These are phyloP conservation scores for Aspergillus neoniger DNA, from an alignment of 2,329 filamentous ascomycete species.

Conservation along the genomic window DNA sequence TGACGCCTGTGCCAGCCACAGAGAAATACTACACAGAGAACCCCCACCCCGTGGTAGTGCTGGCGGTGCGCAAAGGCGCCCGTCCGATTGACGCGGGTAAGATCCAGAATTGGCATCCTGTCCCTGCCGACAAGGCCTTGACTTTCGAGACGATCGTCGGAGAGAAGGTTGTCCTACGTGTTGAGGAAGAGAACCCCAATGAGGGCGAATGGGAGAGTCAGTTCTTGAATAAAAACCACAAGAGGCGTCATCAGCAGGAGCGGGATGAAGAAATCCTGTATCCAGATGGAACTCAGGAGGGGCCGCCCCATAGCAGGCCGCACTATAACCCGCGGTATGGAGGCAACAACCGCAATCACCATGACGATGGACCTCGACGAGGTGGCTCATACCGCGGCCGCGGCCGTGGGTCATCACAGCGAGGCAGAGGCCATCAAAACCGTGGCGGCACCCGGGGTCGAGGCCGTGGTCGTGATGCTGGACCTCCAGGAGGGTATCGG, in stretches of 20 bases:
- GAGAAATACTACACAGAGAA: constrained; percentile 78
- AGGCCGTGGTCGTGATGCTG: constrained; percentile 53
- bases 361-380: constrained; percentile 47
- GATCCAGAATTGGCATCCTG: constrained; percentile 81
- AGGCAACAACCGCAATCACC: constrained; percentile 38
- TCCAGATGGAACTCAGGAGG: constrained; percentile 31
- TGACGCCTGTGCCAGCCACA: constrained; percentile 69
- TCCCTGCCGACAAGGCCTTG: constrained; percentile 69
- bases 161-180: constrained; percentile 79
- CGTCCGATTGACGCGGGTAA: constrained; percentile 76
- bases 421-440: constrained; percentile 37
- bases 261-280: constrained; percentile 54
- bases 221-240: constrained; percentile 61
- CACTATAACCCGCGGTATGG: constrained; percentile 32
- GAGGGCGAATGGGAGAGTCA: constrained; percentile 66
- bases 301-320: constrained; percentile 23
- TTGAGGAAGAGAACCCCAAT: constrained; percentile 69
- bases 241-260: constrained; percentile 60
- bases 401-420: constrained; percentile 43
- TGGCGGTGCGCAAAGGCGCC: constrained; percentile 74
- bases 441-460: constrained; percentile 48
- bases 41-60: constrained; percentile 73
- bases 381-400: constrained; percentile 33
- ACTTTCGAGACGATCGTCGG: constrained; percentile 81
- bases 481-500: constrained; percentile 59